A percentile compares a stretch with the other conserved stretches of the same genome.
Conservation (phyloP, 1,284 basidiomycete species). For the Boletus semigastroideus region DNA sequence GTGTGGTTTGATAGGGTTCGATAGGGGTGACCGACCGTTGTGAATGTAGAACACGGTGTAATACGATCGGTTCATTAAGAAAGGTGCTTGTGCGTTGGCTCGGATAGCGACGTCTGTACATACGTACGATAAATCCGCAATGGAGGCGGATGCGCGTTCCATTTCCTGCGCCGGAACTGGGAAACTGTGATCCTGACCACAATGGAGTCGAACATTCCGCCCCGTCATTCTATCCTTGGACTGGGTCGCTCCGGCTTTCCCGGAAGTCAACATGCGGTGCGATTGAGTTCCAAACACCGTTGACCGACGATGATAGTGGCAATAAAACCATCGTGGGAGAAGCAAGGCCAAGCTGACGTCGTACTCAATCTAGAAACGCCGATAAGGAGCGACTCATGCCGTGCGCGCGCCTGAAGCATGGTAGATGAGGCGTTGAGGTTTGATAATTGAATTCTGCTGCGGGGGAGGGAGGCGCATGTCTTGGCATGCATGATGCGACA, state of each 20-base stretch:
- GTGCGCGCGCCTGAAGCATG: not conserved
- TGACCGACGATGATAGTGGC: not conserved
- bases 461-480: no score
- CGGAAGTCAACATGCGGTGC: not conserved
- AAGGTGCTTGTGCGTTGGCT: not conserved
- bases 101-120: no score
- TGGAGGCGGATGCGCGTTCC: no score
- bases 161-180: not conserved
- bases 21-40: not conserved
- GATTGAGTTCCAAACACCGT: not conserved
- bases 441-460: no score
- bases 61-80: no score
- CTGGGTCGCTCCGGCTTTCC: not conserved
- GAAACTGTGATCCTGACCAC: not conserved
- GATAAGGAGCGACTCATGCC: not conserved
- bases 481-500: no score
- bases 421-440: not conserved
- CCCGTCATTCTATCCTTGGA: not conserved
- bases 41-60: no score
- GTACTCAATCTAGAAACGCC: not conserved
- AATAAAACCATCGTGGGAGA: not conserved
- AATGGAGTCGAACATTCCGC: not conserved
- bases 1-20: conserved; percentile 29
- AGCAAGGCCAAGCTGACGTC: not conserved
- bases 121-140: no score